Evolutionary conservation across 2,329 filamentous ascomycete species (phyloP).

Genomic region (Alternaria gaisen): DNA sequence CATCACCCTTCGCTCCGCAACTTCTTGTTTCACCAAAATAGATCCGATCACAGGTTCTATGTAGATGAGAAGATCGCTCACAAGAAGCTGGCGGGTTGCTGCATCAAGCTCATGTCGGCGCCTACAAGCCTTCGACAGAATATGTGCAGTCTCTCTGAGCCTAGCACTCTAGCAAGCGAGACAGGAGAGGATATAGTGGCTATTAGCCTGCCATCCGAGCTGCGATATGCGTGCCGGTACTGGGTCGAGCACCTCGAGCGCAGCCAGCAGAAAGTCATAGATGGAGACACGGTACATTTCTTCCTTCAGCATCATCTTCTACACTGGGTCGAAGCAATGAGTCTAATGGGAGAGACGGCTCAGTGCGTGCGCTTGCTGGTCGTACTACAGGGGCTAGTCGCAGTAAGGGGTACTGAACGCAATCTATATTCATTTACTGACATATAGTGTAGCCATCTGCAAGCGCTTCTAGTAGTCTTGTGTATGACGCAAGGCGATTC

Average conservation of each 20-base stretch:
- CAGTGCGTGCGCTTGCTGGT: too few species aligned
- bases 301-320: conserved; percentile 22
- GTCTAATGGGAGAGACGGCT: conserved; percentile 9
- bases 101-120: conserved; percentile 48
- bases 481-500: not conserved
- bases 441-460: too few species aligned
- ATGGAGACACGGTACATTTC: conserved; percentile 11
- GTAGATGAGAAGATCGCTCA: conserved; percentile 49
- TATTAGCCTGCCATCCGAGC: conserved; percentile 18
- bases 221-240: conserved; percentile 44
- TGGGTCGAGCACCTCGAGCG: conserved; percentile 49
- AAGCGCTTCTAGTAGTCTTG: not conserved
- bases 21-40: too few species aligned
- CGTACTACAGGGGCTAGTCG: too few species aligned
- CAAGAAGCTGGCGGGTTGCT: conserved; percentile 40
- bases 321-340: conserved; percentile 20
- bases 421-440: too few species aligned
- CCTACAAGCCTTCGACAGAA: conserved; percentile 42
- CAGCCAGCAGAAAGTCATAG: conserved; percentile 8
- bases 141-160: conserved; percentile 40
- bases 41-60: rapidly evolving
- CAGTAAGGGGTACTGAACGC: too few species aligned
- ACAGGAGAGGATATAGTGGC: conserved; percentile 16
- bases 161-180: conserved; percentile 16
- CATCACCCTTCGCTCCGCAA: too few species aligned